Evolutionary conservation across 108 stramenopile species (phyloP).

Genomic region (Skeletonema costatum): DNA sequence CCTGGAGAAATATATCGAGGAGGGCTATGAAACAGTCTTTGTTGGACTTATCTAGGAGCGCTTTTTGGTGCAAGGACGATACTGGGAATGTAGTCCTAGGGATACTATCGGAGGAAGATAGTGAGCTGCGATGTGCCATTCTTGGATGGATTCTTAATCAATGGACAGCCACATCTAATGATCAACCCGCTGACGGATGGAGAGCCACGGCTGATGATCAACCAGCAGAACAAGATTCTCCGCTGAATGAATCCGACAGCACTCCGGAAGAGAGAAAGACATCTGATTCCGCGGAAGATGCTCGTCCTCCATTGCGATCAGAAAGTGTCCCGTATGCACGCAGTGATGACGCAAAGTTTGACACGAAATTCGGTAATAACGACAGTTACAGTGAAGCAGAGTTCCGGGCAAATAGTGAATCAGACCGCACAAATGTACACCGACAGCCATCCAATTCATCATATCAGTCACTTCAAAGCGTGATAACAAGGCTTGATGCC

Average conservation of each 20-base stretch:
- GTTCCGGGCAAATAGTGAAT: background rate
- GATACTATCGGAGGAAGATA: slow-evolving; percentile 34
- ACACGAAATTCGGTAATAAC: background rate
- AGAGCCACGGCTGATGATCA: background rate
- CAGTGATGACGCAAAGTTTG: background rate
- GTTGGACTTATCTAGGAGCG: slow-evolving; percentile 26
- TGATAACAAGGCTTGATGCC: slow-evolving; percentile 40
- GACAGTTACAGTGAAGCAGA: background rate
- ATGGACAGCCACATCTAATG: slow-evolving; percentile 23
- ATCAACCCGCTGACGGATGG: background rate
- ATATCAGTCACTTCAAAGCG: slow-evolving; percentile 22
- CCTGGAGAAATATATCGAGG: slow-evolving; percentile 6
- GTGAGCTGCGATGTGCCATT: slow-evolving; percentile 27
- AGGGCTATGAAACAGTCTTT: slow-evolving; percentile 31
- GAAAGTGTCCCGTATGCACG: background rate
- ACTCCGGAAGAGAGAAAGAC: background rate
- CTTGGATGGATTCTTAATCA: slow-evolving; percentile 38
- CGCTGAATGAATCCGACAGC: background rate
- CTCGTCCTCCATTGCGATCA: background rate
- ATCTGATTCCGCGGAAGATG: background rate
- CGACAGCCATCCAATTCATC: slow-evolving; percentile 12
- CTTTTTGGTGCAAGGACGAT: slow-evolving; percentile 25
- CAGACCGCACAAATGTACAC: background rate
- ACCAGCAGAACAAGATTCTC: background rate
- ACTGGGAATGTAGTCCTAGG: slow-evolving; percentile 3